These are phyloP conservation scores for Dictyostelium purpureum DNA, from an alignment of 78 protist species.

Conservation along the genomic window DNA sequence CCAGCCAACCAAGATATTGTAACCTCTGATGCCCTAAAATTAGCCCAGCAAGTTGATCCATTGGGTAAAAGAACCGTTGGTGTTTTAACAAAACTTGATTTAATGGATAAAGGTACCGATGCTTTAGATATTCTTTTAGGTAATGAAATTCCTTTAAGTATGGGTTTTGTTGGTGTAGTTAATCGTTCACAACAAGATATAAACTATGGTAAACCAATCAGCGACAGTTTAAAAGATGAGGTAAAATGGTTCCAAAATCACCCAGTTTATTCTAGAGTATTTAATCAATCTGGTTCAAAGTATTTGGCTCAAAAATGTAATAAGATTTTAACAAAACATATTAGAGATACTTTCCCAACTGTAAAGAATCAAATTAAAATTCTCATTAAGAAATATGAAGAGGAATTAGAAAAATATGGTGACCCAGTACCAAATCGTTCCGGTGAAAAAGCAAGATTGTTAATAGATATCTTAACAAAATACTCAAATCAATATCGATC, in stretches of 20 bases:
- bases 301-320: constrained; percentile 83
- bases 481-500: constrained; percentile 53
- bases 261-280: constrained; percentile 77
- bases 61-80: constrained; percentile 96
- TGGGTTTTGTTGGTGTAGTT: constrained; percentile 94
- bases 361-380: constrained; percentile 74
- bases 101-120: constrained; percentile 95
- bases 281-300: constrained; percentile 83
- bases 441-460: constrained; percentile 30
- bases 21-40: constrained; percentile 93
- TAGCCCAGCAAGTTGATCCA: constrained; percentile 94
- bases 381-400: constrained; percentile 59
- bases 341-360: constrained; percentile 70
- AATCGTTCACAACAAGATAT: constrained; percentile 93
- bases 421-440: constrained; percentile 38
- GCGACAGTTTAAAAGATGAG: constrained; percentile 74
- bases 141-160: constrained; percentile 54
- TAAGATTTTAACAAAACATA: constrained; percentile 74
- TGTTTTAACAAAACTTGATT: constrained; percentile 95
- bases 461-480: constrained; percentile 43
- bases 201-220: constrained; percentile 28
- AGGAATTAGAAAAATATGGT: constrained; percentile 77
- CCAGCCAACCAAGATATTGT: constrained; percentile 97
- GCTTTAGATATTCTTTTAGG: constrained; percentile 93
- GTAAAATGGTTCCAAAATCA: constrained; percentile 82